phyloP scores from a whole-genome alignment of 768 basidiomycete species.

The Chlorophyllum brunneum region DNA sequence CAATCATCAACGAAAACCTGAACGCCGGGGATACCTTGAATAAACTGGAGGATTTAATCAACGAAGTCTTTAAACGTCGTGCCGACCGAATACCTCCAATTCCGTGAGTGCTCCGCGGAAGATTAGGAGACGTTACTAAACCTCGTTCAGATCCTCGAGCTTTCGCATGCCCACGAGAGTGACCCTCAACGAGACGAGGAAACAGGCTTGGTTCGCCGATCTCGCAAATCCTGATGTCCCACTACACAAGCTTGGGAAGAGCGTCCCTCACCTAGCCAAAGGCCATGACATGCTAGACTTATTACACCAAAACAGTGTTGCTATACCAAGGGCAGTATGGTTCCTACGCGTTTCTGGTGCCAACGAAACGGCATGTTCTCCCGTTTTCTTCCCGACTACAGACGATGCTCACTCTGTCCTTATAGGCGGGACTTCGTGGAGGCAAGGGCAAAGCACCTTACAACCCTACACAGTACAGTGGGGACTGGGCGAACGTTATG shows the following conservation, averaged over 20 bases:
- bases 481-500: conserved; percentile 82
- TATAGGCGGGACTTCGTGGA: conserved; percentile 68
- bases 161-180: conserved; percentile 83
- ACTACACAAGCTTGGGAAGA: conserved; percentile 76
- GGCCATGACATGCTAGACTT: conserved; percentile 82
- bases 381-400: background rate
- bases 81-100: conserved; percentile 52
- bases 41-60: conserved; percentile 72
- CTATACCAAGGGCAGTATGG: conserved; percentile 82
- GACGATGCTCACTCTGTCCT: background rate
- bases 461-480: conserved; percentile 77
- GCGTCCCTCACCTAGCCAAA: conserved; percentile 83
- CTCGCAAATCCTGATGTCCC: conserved; percentile 80
- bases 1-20: conserved; percentile 46
- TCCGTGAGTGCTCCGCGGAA: conserved; percentile 48
- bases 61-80: conserved; percentile 66
- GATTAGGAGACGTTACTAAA: background rate
- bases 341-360: conserved; percentile 83
- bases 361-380: conserved; percentile 66
- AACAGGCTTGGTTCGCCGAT: conserved; percentile 81
- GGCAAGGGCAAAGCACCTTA: conserved; percentile 54
- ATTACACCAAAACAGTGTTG: conserved; percentile 71
- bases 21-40: conserved; percentile 43
- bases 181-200: conserved; percentile 73
- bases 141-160: conserved; percentile 45